Base-by-base conservation (phyloP, 129 eudicot genomes). In the Lactuca saligna region DNA sequence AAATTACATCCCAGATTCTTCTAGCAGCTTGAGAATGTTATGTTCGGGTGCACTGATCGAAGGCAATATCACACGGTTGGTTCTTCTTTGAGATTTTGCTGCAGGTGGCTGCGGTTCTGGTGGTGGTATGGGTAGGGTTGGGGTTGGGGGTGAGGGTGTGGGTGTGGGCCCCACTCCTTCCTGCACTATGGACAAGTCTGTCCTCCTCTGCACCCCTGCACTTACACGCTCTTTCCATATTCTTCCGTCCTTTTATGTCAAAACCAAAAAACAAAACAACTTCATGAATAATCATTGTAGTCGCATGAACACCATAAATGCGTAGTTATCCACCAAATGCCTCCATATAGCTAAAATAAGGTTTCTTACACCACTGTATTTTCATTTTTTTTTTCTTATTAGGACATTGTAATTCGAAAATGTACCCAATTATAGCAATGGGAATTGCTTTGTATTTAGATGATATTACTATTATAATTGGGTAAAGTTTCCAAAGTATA, bases 221-320 rank as follows among this genome's bases (percentile, higher is more conserved):
- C 83, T 83, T 15, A 88, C 95, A 33, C 98, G 82, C 76, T 92
- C 98, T 78, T 84, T 92, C 98, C 98, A 92, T 76, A 88, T 88
- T 75, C 98, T 74, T 54, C 96, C 98, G 73, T 92, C 96, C 96
- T 91, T 31, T 68, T 25, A 50, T 50, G 64, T 25, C 34, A 48
- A 48, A 49, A 72, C 11, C 3, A 12, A 7, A 38, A 20, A 53
- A 33, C 20, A 17, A 50, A 33, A 49, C 8, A 3, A 13, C 48
- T 5, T 5, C 41, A 17, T 49, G 16, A n/a, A 49, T 4, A 11
- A 49, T 49, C 44, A 35, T 4, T 35, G 38, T 35, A 35, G 38
- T 35, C 5, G 6, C 38, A 35, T 6, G 6, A 35, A 35, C 38
- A 35, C 38, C 38, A 35, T 35, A 35, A 4, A 35, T 35, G 38